Conservation (phyloP, 2,329 filamentous ascomycete genomes). For the Colletotrichum gigasporum region DNA sequence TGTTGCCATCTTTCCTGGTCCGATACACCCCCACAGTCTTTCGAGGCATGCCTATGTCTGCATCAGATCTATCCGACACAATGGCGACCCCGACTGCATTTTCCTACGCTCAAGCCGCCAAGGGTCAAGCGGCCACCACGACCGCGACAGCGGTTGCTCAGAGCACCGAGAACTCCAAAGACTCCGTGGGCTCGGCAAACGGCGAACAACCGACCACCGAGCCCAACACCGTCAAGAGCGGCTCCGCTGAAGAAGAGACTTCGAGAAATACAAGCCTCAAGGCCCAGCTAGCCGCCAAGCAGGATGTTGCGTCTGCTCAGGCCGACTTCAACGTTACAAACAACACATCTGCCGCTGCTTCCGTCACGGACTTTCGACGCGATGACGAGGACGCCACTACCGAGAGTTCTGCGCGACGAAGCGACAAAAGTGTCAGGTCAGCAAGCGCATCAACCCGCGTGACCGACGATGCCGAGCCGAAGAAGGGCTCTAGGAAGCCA, state of each 20-base stretch:
- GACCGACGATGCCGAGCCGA: conserved; percentile 73
- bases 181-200: conserved; percentile 36
- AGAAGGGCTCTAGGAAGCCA: conserved; percentile 56
- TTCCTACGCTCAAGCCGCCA: conserved; percentile 96
- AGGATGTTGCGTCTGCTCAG: conserved; percentile 31
- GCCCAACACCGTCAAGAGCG: conserved; percentile 17
- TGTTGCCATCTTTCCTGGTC: conserved; percentile 23
- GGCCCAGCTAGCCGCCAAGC: conserved; percentile 34
- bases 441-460: conserved; percentile 72
- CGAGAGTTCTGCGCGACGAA: conserved; percentile 52
- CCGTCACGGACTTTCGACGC: conserved; percentile 48
- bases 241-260: conserved; percentile 14
- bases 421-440: conserved; percentile 63
- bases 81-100: conserved; percentile 75
- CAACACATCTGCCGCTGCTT: conserved; percentile 44
- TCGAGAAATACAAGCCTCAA: conserved; percentile 27
- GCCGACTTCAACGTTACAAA: conserved; percentile 30
- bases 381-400: conserved; percentile 49
- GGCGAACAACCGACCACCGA: conserved; percentile 23
- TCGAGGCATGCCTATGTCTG: conserved; percentile 28
- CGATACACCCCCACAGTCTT: conserved; percentile 10
- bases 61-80: conserved; percentile 33
- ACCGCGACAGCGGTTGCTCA: conserved; percentile 38
- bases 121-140: conserved; percentile 70
- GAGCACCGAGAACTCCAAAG: conserved; percentile 39